Evolutionary conservation across 768 basidiomycete genomes (phyloP).

Genomic region (Lactarius sanguifluus): DNA sequence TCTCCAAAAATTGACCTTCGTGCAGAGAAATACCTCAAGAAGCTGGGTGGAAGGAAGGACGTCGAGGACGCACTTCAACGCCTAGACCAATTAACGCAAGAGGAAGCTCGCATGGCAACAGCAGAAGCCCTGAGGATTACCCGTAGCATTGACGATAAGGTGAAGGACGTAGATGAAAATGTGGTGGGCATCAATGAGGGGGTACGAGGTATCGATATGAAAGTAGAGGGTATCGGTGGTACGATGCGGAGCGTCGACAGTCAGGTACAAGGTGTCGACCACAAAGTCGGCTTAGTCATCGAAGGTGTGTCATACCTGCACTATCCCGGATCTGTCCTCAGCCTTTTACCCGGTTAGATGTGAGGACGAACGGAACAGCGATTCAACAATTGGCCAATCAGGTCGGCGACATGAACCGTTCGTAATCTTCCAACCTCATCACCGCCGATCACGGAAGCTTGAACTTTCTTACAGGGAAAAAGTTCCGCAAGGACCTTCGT

Average conservation of each 20-base stretch:
- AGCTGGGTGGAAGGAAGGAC: background rate
- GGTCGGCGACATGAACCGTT: background rate
- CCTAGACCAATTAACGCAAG: background rate
- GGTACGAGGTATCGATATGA: background rate
- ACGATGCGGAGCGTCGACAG: background rate
- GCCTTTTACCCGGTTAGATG: background rate
- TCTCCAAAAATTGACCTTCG: background rate
- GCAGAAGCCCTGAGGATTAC: background rate
- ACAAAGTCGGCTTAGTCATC: background rate
- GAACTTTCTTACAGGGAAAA: background rate
- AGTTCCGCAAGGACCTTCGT: background rate
- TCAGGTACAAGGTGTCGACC: background rate
- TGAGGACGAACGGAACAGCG: background rate
- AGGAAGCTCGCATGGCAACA: background rate
- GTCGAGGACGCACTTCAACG: background rate
- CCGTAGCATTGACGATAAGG: background rate
- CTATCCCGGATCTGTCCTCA: background rate
- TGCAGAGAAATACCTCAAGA: background rate
- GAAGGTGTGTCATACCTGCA: background rate
- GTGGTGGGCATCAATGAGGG: background rate
- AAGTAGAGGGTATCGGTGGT: background rate
- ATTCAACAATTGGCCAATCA: background rate
- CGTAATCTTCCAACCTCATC: background rate
- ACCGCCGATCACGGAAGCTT: background rate
- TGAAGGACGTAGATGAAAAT: background rate